Evolutionary conservation across 2,329 filamentous ascomycete genomes (phyloP).

Genomic region (Neocatenulostroma microsporum): DNA sequence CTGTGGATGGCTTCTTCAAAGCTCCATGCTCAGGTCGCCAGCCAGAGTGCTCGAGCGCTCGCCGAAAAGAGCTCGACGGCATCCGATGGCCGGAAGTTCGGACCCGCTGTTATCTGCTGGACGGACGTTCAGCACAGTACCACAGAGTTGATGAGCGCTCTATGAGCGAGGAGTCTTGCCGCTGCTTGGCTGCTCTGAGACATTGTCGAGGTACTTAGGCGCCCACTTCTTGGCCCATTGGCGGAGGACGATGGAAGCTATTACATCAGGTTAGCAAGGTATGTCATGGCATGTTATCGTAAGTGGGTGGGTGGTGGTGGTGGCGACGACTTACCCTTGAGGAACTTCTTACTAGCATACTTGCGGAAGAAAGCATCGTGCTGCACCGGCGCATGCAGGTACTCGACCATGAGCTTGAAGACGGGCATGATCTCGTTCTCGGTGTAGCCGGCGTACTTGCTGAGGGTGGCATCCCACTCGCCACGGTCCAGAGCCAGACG

Average conservation of each 20-base stretch:
- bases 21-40: no score
- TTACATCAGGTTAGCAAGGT: no score
- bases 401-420: slow-evolving; percentile 91
- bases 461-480: slow-evolving; percentile 81
- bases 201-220: slow-evolving; percentile 28
- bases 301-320: slow-evolving; percentile 4
- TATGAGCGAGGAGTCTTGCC: slow-evolving; percentile 28
- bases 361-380: slow-evolving; percentile 99
- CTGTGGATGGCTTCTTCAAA: no score
- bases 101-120: neutral
- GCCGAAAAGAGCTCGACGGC: no score
- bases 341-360: slow-evolving; percentile 98
- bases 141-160: slow-evolving; percentile 1
- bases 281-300: slow-evolving; percentile 22
- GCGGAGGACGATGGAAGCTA: slow-evolving; percentile 84
- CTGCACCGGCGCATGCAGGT: slow-evolving; percentile 78
- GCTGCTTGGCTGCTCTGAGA: slow-evolving; percentile 18
- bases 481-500: slow-evolving; percentile 85
- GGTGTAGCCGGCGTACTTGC: slow-evolving; percentile 86
- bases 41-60: no score
- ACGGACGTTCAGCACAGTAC: slow-evolving; percentile 3
- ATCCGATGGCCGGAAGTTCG: no score
- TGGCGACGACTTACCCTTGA: slow-evolving; percentile 65
- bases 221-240: slow-evolving; percentile 70
- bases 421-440: slow-evolving; percentile 91